phyloP scores from a whole-genome alignment of 2,329 filamentous ascomycete species.

The Hysterium pulicare region DNA sequence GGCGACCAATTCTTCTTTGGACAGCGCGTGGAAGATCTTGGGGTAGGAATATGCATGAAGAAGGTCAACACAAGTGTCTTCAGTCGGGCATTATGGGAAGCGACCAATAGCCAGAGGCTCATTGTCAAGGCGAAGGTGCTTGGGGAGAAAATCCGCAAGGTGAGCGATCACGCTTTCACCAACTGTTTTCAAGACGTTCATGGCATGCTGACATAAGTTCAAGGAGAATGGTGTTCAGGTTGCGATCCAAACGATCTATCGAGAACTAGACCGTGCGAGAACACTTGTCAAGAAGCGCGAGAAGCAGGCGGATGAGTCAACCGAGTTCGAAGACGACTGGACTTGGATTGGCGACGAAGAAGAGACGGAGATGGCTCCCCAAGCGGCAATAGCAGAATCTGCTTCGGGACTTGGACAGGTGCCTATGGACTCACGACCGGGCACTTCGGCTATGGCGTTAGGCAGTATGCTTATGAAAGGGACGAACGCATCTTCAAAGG shows the following conservation, averaged over 20 bases:
- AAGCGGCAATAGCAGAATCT: slow-evolving; percentile 17
- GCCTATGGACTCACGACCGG: slow-evolving; percentile 16
- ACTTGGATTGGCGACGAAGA: slow-evolving; percentile 73
- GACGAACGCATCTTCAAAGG: slow-evolving; percentile 13
- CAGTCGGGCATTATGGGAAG: slow-evolving; percentile 84
- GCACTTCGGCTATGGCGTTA: slow-evolving; percentile 22
- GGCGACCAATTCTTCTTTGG: slow-evolving; percentile 98
- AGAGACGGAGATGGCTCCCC: slow-evolving; percentile 33
- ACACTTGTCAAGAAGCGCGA: slow-evolving; percentile 67
- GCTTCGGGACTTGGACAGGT: slow-evolving; percentile 18
- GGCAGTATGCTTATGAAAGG: slow-evolving; percentile 31
- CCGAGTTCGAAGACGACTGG: slow-evolving; percentile 78
- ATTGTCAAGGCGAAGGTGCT: slow-evolving; percentile 78
- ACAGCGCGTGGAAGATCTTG: slow-evolving; percentile 81
- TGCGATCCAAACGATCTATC: slow-evolving; percentile 89
- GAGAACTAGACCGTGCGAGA: slow-evolving; percentile 89
- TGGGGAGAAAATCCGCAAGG: slow-evolving; percentile 82
- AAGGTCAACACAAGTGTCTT: slow-evolving; percentile 86
- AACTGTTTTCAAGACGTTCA: background rate
- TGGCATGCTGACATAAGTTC: slow-evolving; percentile 23
- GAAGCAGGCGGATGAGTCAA: slow-evolving; percentile 34
- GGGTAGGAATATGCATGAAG: slow-evolving; percentile 84
- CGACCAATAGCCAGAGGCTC: slow-evolving; percentile 86
- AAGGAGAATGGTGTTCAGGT: slow-evolving; percentile 87
- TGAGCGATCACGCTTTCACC: slow-evolving; percentile 51